Evolutionary conservation across 179 eudicot genomes (phyloP).

Genomic region (Silene noctiflora): DNA sequence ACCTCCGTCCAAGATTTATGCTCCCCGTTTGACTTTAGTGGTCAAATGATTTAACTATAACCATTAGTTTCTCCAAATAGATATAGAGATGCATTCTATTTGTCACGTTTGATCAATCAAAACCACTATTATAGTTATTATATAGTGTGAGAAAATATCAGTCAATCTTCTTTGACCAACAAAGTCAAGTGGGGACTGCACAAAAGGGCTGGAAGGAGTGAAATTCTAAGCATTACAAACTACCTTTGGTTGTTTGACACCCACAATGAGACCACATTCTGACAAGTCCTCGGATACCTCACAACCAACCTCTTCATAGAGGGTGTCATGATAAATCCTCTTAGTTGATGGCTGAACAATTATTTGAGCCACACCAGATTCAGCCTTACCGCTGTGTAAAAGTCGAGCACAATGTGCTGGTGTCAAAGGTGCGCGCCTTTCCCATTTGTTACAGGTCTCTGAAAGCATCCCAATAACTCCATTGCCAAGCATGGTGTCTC

Average conservation of each 20-base stretch:
- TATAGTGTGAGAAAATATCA: background rate
- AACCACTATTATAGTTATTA: no score
- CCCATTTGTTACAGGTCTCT: conserved; percentile 93
- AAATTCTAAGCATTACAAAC: background rate
- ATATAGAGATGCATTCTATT: no score
- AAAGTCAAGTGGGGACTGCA: background rate
- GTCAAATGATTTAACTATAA: background rate
- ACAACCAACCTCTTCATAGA: conserved; percentile 96
- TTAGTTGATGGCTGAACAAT: conserved; percentile 92
- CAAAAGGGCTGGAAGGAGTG: background rate
- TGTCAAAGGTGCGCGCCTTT: conserved; percentile 87
- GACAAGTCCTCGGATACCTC: conserved; percentile 88
- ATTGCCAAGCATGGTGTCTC: conserved; percentile 66
- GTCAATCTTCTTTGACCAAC: background rate
- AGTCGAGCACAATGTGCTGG: conserved; percentile 91
- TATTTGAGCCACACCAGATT: conserved; percentile 62
- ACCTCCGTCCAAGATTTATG: background rate
- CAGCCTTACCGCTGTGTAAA: conserved; percentile 57
- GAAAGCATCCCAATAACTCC: conserved; percentile 88
- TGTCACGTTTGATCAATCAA: no score
- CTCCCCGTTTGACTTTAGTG: background rate
- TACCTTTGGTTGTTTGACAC: conserved; percentile 96
- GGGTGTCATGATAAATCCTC: conserved; percentile 83
- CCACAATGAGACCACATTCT: conserved; percentile 88
- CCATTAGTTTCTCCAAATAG: background rate